phyloP scores from a whole-genome alignment of 2,329 filamentous ascomycete genomes.

The Drechslerella dactyloides region DNA sequence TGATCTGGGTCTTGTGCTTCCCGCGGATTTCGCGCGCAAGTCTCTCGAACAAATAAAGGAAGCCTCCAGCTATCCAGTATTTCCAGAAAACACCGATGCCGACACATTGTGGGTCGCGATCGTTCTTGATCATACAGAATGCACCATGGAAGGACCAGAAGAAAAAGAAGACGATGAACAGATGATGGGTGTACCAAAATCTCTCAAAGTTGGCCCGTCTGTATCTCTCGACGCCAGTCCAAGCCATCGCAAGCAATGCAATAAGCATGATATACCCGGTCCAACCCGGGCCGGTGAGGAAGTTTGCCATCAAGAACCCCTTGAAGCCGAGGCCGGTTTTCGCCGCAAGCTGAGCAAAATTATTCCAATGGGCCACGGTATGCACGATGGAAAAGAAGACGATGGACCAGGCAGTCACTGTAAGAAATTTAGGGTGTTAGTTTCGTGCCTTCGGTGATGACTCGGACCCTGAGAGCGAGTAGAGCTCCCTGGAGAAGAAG shows the following conservation, averaged over 20 bases:
- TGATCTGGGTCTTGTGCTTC: slow-evolving; percentile 82
- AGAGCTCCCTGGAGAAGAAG: neutral
- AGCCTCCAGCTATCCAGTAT: slow-evolving; percentile 86
- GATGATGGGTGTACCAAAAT: slow-evolving; percentile 89
- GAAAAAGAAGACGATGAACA: slow-evolving; percentile 86
- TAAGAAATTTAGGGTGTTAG: slow-evolving; percentile 28
- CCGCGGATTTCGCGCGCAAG: slow-evolving; percentile 79
- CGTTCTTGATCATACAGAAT: slow-evolving; percentile 89
- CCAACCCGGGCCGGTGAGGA: slow-evolving; percentile 81
- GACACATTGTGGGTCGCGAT: slow-evolving; percentile 78
- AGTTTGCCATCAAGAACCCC: slow-evolving; percentile 77
- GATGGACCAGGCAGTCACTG: slow-evolving; percentile 78
- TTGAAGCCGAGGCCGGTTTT: slow-evolving; percentile 78
- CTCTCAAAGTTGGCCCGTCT: slow-evolving; percentile 83
- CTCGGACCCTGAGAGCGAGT: neutral
- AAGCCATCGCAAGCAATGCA: slow-evolving; percentile 76
- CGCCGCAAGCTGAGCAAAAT: slow-evolving; percentile 76
- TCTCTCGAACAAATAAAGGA: slow-evolving; percentile 79
- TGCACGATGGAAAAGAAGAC: slow-evolving; percentile 88
- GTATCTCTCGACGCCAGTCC: slow-evolving; percentile 78
- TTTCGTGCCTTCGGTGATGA: neutral
- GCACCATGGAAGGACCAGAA: slow-evolving; percentile 90
- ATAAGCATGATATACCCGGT: slow-evolving; percentile 84
- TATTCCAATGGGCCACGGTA: slow-evolving; percentile 85
- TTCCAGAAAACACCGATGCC: slow-evolving; percentile 84